Percentiles rank a stretch among this genome's conserved stretches.
phyloP scores from a whole-genome alignment of 495 filamentous ascomycete genomes.

The Echria macrotheca region DNA sequence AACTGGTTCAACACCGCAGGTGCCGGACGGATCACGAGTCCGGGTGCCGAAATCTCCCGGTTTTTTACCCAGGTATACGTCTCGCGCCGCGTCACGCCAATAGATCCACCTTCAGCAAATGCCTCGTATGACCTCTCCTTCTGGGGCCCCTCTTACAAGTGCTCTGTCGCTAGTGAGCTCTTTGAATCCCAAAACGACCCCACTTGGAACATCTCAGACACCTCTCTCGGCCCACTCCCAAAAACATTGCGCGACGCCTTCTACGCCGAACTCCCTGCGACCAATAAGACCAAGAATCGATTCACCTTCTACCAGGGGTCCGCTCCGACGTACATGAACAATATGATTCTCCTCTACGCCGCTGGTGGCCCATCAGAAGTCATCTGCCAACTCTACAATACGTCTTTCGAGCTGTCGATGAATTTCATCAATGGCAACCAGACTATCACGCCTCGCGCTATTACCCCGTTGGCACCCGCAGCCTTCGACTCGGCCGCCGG shows the following conservation, averaged over 20 bases:
- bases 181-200: slow-evolving; percentile 5
- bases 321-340: slow-evolving; percentile 1
- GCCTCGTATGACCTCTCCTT: slow-evolving; percentile 15
- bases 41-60: slow-evolving; percentile 13
- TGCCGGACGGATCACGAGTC: background rate
- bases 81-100: slow-evolving; percentile 8
- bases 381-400: slow-evolving; percentile 14
- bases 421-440: slow-evolving; percentile 7
- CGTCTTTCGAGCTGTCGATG: slow-evolving; percentile 3
- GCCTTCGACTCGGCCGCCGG: background rate
- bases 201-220: slow-evolving; percentile 10
- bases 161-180: slow-evolving; percentile 5
- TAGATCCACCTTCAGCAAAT: slow-evolving; percentile 9
- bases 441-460: background rate
- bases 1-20: slow-evolving; percentile 10
- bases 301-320: background rate
- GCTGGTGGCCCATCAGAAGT: background rate
- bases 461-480: background rate
- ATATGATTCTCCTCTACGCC: slow-evolving; percentile 1
- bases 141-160: slow-evolving; percentile 19
- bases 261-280: slow-evolving; percentile 1
- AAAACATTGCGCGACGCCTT: slow-evolving; percentile 1
- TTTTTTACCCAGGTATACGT: slow-evolving; percentile 15
- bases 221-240: background rate
- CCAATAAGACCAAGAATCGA: background rate